Evolutionary conservation across 495 filamentous ascomycete genomes (phyloP), one percentile per base, ranked within the genome.

Genomic region (Bathelium albidoporum): DNA sequence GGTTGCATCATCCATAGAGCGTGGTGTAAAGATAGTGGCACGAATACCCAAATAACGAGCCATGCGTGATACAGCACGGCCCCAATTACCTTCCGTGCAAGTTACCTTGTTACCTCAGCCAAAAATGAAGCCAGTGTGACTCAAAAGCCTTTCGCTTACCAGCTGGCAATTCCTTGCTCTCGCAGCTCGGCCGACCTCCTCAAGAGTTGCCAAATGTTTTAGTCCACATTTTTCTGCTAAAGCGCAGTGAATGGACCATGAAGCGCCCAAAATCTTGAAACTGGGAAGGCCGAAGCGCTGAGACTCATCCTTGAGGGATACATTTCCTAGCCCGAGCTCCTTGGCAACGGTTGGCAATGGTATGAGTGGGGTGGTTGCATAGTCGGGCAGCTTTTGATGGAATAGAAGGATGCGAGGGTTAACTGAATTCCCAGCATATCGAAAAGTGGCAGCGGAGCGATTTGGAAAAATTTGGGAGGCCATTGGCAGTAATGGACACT

Each of bases 261-360:
- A 86, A 0, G 89, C 88, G 10, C 88, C 89, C 0, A 90, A 80
- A 43, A 89, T 85, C 71, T 91, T 91, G 79, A 90, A 91, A 0
- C 87, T 80, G 0, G 87, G 85, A 1, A 92, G 80, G 1, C 85
- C 73, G 39, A 75, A 72, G 12, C 75, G 68, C 28, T 55, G 59
- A 18, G 68, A 71, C 63, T 78, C 76, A 61, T 77, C 75, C 66
- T 78, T 78, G 41, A 78, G 4, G 55, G 73, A 75, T 45, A 89
- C 76, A 14, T 77, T 67, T 0, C 72, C 72, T 22, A 89, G 71
- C 0, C 80, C 80, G 1, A 88, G 73, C n/a, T 84, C 77, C 4
- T 72, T 62, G 4, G 86, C 83, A 14, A 90, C 52, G 0, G 72
- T 66, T 3, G 79, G 79, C 0, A 89, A 72, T 3, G 73, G 58